A percentile compares a stretch with the other conserved stretches of the same genome.
Conservation (phyloP, 2,329 filamentous ascomycete species). For the Stagonosporopsis tanaceti region DNA sequence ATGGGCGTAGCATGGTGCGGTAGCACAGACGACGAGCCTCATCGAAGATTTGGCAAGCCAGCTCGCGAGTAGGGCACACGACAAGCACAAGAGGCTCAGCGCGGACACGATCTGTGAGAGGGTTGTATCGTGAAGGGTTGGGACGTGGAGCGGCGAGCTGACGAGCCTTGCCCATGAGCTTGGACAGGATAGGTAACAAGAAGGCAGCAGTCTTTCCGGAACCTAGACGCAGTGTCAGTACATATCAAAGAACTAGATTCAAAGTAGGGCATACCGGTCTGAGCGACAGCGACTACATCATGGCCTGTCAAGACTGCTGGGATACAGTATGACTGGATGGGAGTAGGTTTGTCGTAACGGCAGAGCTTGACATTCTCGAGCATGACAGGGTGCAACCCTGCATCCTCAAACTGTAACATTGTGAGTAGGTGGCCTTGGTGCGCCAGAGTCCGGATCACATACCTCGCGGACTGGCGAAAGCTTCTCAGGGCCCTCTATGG, state of each 20-base stretch:
- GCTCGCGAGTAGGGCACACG: constrained; percentile 85
- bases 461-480: constrained; percentile 60
- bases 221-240: constrained; percentile 61
- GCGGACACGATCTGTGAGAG: constrained; percentile 62
- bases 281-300: constrained; percentile 88
- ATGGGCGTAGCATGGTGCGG: constrained; percentile 90
- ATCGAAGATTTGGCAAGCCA: constrained; percentile 94
- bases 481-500: constrained; percentile 57
- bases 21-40: constrained; percentile 94
- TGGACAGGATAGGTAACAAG: constrained; percentile 85
- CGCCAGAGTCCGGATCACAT: constrained; percentile 35
- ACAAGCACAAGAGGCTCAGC: constrained; percentile 91
- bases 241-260: not conserved
- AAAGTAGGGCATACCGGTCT: constrained; percentile 74
- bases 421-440: constrained; percentile 5
- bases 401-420: constrained; percentile 68
- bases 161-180: constrained; percentile 94
- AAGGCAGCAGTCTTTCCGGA: constrained; percentile 97
- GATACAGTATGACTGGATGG: constrained; percentile 86
- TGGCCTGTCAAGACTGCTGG: constrained; percentile 78
- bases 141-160: constrained; percentile 83
- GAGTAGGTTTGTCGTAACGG: constrained; percentile 77
- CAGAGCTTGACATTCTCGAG: constrained; percentile 77
- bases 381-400: constrained; percentile 86
- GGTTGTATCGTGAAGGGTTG: constrained; percentile 64